phyloP scores from a whole-genome alignment of 805 yeast genomes.

The Candida chauliodis region DNA sequence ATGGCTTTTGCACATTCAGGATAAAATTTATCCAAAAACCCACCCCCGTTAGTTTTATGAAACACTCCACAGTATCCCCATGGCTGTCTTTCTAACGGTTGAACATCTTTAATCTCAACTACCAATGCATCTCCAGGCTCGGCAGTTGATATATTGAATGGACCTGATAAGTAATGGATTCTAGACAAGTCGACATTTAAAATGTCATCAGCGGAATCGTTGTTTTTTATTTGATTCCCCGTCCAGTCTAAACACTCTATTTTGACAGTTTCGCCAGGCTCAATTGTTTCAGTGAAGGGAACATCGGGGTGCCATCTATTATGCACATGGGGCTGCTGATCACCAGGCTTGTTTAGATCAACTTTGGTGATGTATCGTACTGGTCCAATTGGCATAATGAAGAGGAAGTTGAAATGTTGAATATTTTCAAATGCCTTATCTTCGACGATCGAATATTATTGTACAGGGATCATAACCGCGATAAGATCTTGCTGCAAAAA shows the following conservation, averaged over 20 bases:
- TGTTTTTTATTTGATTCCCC: constrained; percentile 47
- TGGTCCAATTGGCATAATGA: constrained; percentile 14
- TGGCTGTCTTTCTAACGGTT: constrained; percentile 49
- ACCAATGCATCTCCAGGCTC: constrained; percentile 48
- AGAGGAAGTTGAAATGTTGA: background rate
- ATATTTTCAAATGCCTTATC: background rate
- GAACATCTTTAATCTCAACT: constrained; percentile 50
- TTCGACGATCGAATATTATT: background rate
- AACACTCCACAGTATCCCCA: constrained; percentile 54
- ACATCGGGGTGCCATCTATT: constrained; percentile 55
- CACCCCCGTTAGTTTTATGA: constrained; percentile 49
- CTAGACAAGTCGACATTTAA: constrained; percentile 40
- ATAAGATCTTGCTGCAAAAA: background rate
- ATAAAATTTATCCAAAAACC: constrained; percentile 45
- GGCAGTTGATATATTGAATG: constrained; percentile 42
- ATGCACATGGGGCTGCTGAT: constrained; percentile 45
- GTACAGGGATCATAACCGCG: constrained; percentile 1
- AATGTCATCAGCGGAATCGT: constrained; percentile 48
- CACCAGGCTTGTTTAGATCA: constrained; percentile 42
- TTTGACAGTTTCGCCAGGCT: constrained; percentile 43
- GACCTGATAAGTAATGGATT: constrained; percentile 50
- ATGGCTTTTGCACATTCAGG: constrained; percentile 52
- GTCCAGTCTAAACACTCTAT: constrained; percentile 55
- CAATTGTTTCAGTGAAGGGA: constrained; percentile 37
- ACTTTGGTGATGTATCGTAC: constrained; percentile 38